Evolutionary conservation across 805 yeast species (phyloP).

Genomic region (Ogataea minuta): DNA sequence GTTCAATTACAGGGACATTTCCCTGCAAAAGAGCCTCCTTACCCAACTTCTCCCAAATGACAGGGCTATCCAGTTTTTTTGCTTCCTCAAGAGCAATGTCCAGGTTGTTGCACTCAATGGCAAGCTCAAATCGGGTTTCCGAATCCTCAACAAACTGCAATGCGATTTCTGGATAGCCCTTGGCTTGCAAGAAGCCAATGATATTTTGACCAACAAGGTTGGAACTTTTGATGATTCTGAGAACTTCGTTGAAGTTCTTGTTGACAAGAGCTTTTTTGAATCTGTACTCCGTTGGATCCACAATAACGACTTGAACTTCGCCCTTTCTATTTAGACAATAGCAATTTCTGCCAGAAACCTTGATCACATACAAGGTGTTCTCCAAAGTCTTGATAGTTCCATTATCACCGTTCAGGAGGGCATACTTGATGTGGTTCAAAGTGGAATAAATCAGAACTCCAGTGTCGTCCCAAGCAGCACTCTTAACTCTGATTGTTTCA

Average conservation of each 20-base stretch:
- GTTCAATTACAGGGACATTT: slow-evolving; percentile 78
- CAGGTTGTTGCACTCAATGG: slow-evolving; percentile 89
- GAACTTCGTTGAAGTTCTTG: slow-evolving; percentile 87
- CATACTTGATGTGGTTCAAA: slow-evolving; percentile 91
- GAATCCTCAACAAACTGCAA: slow-evolving; percentile 95
- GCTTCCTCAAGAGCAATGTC: slow-evolving; percentile 89
- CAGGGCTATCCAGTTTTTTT: slow-evolving; percentile 60
- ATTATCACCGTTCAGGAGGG: slow-evolving; percentile 87
- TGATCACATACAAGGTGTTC: slow-evolving; percentile 78
- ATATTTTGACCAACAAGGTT: slow-evolving; percentile 96
- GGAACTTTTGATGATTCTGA: slow-evolving; percentile 82
- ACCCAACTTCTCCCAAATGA: slow-evolving; percentile 79
- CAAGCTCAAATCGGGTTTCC: slow-evolving; percentile 92
- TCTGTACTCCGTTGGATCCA: slow-evolving; percentile 96
- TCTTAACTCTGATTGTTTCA: slow-evolving; percentile 94
- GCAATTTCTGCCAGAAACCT: slow-evolving; percentile 66
- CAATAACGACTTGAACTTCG: slow-evolving; percentile 68
- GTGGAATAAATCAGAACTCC: slow-evolving; percentile 92
- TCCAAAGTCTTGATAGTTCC: slow-evolving; percentile 94
- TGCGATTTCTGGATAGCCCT: slow-evolving; percentile 97
- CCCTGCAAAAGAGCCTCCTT: slow-evolving; percentile 90
- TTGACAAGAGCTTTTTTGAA: slow-evolving; percentile 91
- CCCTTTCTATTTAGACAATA: slow-evolving; percentile 85
- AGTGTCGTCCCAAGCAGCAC: slow-evolving; percentile 96
- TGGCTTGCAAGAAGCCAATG: slow-evolving; percentile 88